Percentiles rank a stretch among this genome's conserved stretches.
These are phyloP conservation scores for Ophiosphaerella korrae DNA, from an alignment of 2,329 filamentous ascomycete genomes.

Conservation along the genomic window DNA sequence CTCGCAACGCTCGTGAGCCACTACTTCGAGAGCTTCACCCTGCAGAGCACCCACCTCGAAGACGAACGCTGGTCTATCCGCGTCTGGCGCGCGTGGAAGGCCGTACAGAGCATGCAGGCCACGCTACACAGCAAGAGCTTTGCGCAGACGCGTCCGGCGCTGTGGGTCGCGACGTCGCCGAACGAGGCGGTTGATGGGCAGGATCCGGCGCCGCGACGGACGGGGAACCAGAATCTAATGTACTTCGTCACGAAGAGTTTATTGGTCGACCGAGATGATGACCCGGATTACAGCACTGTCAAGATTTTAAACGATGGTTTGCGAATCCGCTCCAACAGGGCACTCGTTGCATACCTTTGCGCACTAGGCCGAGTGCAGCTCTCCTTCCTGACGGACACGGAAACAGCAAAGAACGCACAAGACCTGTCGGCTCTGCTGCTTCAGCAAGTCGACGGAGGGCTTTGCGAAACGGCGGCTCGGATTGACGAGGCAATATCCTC, in stretches of 20 bases:
- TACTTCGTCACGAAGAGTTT: neutral
- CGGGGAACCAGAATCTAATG: neutral
- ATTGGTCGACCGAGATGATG: too few species aligned
- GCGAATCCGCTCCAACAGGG: too few species aligned
- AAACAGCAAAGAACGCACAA: neutral
- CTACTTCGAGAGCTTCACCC: neutral
- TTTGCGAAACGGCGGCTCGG: neutral
- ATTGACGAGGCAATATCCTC: neutral
- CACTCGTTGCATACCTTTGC: neutral
- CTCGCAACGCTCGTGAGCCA: neutral
- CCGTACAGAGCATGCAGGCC: neutral
- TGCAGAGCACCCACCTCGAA: neutral
- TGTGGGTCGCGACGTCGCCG: neutral
- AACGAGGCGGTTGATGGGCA: too few species aligned
- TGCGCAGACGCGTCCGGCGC: neutral
- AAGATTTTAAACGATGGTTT: too few species aligned
- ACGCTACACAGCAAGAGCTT: neutral
- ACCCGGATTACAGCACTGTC: too few species aligned
- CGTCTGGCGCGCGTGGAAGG: neutral
- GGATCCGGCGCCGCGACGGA: neutral
- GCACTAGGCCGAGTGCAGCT: neutral
- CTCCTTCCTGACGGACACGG: too few species aligned
- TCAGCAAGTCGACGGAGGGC: neutral
- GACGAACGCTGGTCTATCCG: neutral
- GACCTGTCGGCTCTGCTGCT: neutral